phyloP scores from a whole-genome alignment of 805 yeast genomes.

The Candida ortonii region DNA sequence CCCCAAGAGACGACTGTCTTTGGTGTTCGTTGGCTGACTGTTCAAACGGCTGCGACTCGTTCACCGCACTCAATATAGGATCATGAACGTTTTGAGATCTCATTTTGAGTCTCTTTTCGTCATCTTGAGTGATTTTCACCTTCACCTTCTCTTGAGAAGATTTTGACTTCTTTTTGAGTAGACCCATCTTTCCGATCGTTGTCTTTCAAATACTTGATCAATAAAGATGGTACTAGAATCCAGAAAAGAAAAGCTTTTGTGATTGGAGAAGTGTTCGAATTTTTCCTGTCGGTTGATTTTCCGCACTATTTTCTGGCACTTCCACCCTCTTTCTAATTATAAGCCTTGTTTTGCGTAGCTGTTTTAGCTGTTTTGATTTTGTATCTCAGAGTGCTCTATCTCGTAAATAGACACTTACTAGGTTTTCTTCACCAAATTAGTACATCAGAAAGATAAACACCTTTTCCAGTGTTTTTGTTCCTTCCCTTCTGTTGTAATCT shows the following conservation, averaged over 20 bases:
- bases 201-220: not conserved
- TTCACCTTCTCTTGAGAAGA: conserved; percentile 29
- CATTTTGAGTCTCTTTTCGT: conserved; percentile 54
- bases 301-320: no score
- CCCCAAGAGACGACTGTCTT: conserved; percentile 33
- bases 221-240: not conserved
- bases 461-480: no score
- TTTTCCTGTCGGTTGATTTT: no score
- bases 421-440: no score
- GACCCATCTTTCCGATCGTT: conserved; percentile 36
- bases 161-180: conserved; percentile 39
- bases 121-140: conserved; percentile 47
- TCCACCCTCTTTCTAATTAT: no score
- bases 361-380: no score
- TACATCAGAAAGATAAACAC: no score
- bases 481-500: no score
- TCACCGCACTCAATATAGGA: conserved; percentile 90
- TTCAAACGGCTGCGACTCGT: conserved; percentile 95
- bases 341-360: no score
- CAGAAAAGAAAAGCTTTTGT: not conserved
- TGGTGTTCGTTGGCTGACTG: conserved; percentile 41
- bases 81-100: conserved; percentile 75
- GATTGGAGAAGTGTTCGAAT: not conserved
- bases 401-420: no score
- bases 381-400: no score